Evolutionary conservation across 116 monocot species (phyloP).

Genomic region (Papilionanthe hybrid): DNA sequence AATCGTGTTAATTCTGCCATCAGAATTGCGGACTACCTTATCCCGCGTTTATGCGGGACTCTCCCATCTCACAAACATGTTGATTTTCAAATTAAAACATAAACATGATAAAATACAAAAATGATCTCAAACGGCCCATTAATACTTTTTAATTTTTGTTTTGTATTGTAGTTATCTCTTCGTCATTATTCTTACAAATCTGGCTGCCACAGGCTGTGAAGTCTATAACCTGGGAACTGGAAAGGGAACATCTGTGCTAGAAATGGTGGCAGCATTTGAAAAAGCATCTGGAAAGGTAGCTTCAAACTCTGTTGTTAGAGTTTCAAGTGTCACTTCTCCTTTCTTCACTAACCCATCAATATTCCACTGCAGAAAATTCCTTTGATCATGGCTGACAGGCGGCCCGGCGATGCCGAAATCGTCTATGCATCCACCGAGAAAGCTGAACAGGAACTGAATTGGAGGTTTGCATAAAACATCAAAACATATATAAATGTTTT

Average conservation of each 20-base stretch:
- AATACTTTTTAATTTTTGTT: too few species aligned
- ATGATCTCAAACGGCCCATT: too few species aligned
- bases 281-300: slow-evolving; percentile 92
- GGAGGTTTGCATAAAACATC: slow-evolving; percentile 49
- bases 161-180: too few species aligned
- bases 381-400: slow-evolving; percentile 49
- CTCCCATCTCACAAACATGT: too few species aligned
- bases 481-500: neutral
- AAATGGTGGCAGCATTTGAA: slow-evolving; percentile 96
- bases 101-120: too few species aligned
- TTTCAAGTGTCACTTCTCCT: too few species aligned
- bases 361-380: slow-evolving; percentile 70
- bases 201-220: slow-evolving; percentile 62
- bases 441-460: slow-evolving; percentile 81
- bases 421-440: slow-evolving; percentile 77
- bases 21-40: too few species aligned
- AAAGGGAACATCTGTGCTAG: slow-evolving; percentile 90
- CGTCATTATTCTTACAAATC: neutral
- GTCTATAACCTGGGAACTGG: slow-evolving; percentile 93
- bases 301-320: neutral
- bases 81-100: too few species aligned
- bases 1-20: too few species aligned
- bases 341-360: neutral
- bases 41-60: too few species aligned
- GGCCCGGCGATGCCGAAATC: slow-evolving; percentile 82